Evolutionary conservation across 495 filamentous ascomycete species (phyloP).

Genomic region (Annulohypoxylon nitens): DNA sequence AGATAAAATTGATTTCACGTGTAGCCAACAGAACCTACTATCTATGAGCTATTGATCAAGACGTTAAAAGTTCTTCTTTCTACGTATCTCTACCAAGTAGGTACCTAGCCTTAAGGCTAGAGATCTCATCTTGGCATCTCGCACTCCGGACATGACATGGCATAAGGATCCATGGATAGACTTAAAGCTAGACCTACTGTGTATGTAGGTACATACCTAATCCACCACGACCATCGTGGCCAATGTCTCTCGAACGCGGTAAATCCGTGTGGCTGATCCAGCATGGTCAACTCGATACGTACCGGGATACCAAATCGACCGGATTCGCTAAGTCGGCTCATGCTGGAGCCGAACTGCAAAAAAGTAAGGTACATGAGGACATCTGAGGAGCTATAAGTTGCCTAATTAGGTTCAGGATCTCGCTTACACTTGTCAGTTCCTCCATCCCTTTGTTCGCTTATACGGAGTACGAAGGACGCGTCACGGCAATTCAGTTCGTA

Average conservation of each 20-base stretch:
- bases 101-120: constrained; percentile 23
- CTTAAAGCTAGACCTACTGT: neutral
- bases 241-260: constrained; percentile 30
- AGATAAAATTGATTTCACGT: neutral
- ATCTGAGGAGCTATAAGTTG: constrained; percentile 26
- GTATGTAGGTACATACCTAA: neutral
- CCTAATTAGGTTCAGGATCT: constrained; percentile 41
- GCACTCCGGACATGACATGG: constrained; percentile 24
- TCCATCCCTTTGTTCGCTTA: constrained; percentile 34
- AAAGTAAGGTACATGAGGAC: constrained; percentile 18
- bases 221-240: constrained; percentile 16
- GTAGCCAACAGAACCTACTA: neutral
- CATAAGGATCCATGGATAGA: neutral
- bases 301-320: constrained; percentile 16
- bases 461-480: constrained; percentile 27
- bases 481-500: constrained; percentile 30
- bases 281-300: constrained; percentile 25
- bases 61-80: constrained; percentile 1
- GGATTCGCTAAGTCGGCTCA: constrained; percentile 32
- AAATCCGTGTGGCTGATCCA: constrained; percentile 38
- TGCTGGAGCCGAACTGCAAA: constrained; percentile 30
- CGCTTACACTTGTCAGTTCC: constrained; percentile 39
- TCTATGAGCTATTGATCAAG: constrained; percentile 9
- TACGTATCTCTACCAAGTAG: neutral
- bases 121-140: constrained; percentile 29